phyloP scores from a whole-genome alignment of 2,329 filamentous ascomycete species.

The Ceratocystiopsis sp. region DNA sequence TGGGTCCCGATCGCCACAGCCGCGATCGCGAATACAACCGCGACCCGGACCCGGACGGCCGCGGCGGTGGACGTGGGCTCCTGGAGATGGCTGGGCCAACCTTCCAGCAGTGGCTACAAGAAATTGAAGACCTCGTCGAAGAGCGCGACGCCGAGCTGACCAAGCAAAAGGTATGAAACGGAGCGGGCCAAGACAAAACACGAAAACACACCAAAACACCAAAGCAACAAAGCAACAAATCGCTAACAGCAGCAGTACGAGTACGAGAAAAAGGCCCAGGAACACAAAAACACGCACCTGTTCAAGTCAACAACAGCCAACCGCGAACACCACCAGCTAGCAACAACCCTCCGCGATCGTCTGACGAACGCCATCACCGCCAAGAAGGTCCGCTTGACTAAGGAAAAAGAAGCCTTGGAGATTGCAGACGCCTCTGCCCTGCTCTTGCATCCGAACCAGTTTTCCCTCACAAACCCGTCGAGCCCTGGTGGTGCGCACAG shows the following conservation, averaged over 20 bases:
- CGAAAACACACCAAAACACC: too few relatives aligned
- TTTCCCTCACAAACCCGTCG: slow-evolving; percentile 45
- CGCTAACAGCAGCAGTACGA: slow-evolving; percentile 30
- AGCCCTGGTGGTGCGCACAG: slow-evolving; percentile 46
- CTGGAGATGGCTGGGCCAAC: slow-evolving; percentile 64
- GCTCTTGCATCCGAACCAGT: slow-evolving; percentile 51
- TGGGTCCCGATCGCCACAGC: slow-evolving; percentile 14
- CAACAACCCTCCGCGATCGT: slow-evolving; percentile 46
- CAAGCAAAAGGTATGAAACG: slow-evolving; percentile 52
- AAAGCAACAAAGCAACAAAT: too few relatives aligned
- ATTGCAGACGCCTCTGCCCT: slow-evolving; percentile 49
- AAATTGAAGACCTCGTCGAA: slow-evolving; percentile 78
- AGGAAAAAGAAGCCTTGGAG: slow-evolving; percentile 51
- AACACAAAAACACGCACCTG: slow-evolving; percentile 40
- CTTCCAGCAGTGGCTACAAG: slow-evolving; percentile 71
- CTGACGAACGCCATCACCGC: slow-evolving; percentile 47
- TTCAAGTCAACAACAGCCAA: slow-evolving; percentile 47
- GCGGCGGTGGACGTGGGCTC: slow-evolving; percentile 32
- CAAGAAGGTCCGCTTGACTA: slow-evolving; percentile 46
- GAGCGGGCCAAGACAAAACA: too few relatives aligned
- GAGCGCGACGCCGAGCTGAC: slow-evolving; percentile 71
- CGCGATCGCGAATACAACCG: slow-evolving; percentile 18
- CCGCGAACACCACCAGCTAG: slow-evolving; percentile 41
- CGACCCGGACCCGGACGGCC: slow-evolving; percentile 18
- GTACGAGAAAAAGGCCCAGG: slow-evolving; percentile 42